Conservation (phyloP, 2,329 filamentous ascomycete species). For the Neonectria coccinea region DNA sequence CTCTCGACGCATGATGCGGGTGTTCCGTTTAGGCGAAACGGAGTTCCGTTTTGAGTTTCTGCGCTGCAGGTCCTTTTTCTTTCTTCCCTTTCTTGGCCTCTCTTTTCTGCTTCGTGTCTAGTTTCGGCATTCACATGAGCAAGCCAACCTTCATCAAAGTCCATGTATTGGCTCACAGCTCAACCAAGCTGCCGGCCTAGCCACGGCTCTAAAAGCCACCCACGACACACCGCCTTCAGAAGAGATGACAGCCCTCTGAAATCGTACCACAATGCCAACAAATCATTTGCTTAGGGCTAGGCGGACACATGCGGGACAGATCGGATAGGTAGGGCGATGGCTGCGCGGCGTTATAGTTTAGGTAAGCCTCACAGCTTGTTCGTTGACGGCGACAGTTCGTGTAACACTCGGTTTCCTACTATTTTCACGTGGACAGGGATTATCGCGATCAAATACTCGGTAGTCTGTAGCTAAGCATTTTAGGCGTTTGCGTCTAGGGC, state of each 20-base stretch:
- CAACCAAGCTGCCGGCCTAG: neutral
- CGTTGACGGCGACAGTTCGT: neutral
- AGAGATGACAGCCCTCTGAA: neutral
- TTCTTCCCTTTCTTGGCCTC: neutral
- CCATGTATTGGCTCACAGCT: neutral
- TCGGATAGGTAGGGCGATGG: neutral
- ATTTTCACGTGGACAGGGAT: neutral
- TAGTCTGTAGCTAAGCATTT: neutral
- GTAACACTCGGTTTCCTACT: neutral
- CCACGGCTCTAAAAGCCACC: neutral
- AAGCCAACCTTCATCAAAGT: neutral
- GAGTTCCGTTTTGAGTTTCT: slow-evolving; percentile 2
- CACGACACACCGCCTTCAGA: neutral
- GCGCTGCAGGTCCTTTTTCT: neutral
- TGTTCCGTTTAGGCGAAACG: neutral
- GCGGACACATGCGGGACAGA: neutral
- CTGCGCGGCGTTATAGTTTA: slow-evolving; percentile 21
- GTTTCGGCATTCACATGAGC: neutral
- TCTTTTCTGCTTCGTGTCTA: neutral
- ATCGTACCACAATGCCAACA: neutral
- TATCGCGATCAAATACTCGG: neutral
- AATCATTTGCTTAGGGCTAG: neutral
- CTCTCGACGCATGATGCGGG: neutral
- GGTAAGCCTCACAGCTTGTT: slow-evolving; percentile 5
- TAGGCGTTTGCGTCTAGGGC: neutral